Evolutionary conservation across 2,329 filamentous ascomycete species (phyloP), one percentile per base, ranked within the genome.

Genomic region (Ophiostoma piceae): DNA sequence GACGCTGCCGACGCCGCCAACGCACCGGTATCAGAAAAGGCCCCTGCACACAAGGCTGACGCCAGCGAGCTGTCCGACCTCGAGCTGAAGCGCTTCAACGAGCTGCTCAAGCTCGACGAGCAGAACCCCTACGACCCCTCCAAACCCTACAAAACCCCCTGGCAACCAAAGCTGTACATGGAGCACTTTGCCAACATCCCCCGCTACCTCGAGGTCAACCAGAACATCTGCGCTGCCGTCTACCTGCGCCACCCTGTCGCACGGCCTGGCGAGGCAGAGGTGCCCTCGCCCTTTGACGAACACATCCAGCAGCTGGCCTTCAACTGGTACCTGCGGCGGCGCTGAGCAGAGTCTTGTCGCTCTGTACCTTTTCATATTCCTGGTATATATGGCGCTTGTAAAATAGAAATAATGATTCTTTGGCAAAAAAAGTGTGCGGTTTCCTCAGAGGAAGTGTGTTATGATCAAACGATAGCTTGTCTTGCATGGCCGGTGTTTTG

Each of bases 161-260:
- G 95, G 95, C 82, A 85, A 73, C 95, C 95, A 14, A 86, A 93
- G 70, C 85, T 90, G 68, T 98, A 87, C 80, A 96, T 99, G 91
- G 85, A 87, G 68, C 89, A 94, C 0, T 99, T 99, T 80, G 93
- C 94, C 32, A 97, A 97, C 80, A 93, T 99, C 74, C 95, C 95
- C 12, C 84, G 91, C 69, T 99, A 98, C 79, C 87, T 99, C 72
- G 96, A 99, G 82, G 95, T 99, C 75, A 97, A 98, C 83, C 95
- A 96, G 79, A 96, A 94, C 77, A 91, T 98, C 76, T 99, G 95
- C 80, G 90, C 94, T 0, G 95, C 95, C 12, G 93, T 99, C 57
- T 99, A 99, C 79, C 82, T 99, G 72, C 87, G 95, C 71, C 94
- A 99, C 82, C 95, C 95, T 0, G 94, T 98, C 62, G 95, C 92